Evolutionary conservation across 768 basidiomycete genomes (phyloP).

Genomic region (Leccinum longicurvipes): DNA sequence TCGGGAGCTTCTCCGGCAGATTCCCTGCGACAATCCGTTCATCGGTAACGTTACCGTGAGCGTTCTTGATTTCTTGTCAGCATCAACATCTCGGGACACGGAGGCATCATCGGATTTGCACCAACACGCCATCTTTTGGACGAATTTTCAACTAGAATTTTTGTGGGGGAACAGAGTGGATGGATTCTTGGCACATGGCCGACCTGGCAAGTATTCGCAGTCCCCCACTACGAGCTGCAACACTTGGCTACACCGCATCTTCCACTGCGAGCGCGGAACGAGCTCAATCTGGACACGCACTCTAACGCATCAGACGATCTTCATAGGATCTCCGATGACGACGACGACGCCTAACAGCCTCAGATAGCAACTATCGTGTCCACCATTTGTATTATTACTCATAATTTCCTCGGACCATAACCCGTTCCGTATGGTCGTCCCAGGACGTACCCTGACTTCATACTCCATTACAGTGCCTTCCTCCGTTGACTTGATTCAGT

Average conservation of each 20-base stretch:
- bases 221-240: slow-evolving; percentile 4
- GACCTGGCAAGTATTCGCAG: slow-evolving; percentile 11
- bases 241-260: slow-evolving; percentile 8
- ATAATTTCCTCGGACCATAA: slow-evolving; percentile 29
- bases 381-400: slow-evolving; percentile 33
- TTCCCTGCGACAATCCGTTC: slow-evolving; percentile 31
- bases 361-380: neutral
- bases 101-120: slow-evolving; percentile 28
- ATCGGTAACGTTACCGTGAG: slow-evolving; percentile 23
- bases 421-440: slow-evolving; percentile 18
- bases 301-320: slow-evolving; percentile 22
- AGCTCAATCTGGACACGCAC: slow-evolving; percentile 18
- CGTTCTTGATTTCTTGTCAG: slow-evolving; percentile 30
- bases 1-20: slow-evolving; percentile 30
- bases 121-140: slow-evolving; percentile 23
- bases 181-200: slow-evolving; percentile 18
- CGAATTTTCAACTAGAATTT: slow-evolving; percentile 25
- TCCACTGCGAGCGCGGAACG: slow-evolving; percentile 24
- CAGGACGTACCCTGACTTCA: slow-evolving; percentile 21
- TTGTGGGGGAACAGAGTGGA: slow-evolving; percentile 9
- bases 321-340: slow-evolving; percentile 21
- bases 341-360: slow-evolving; percentile 18
- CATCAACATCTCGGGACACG: slow-evolving; percentile 24
- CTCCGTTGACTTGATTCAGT: slow-evolving; percentile 14
- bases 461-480: slow-evolving; percentile 20